These are phyloP conservation scores for Kluyveromyces marxianus DNA, from an alignment of 1,139 yeast genomes.

Conservation along the genomic window DNA sequence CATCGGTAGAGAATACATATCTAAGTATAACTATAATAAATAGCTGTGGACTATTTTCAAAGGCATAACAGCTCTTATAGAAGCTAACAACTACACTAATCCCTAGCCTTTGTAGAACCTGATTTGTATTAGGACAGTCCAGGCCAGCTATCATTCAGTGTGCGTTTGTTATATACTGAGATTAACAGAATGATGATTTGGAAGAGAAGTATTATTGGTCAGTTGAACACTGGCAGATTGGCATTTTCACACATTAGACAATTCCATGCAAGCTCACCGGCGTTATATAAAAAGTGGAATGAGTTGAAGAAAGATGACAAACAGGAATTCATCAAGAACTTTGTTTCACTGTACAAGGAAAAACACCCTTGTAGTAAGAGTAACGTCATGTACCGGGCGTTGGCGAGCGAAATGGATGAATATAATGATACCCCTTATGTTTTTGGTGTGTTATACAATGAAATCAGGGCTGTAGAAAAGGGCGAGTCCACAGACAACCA, in stretches of 20 bases:
- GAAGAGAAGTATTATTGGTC: too few relatives aligned
- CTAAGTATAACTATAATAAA: too few relatives aligned
- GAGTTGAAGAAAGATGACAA: conserved; percentile 21
- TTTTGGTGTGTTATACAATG: conserved; percentile 31
- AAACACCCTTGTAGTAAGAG: conserved; percentile 25
- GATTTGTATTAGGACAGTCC: too few relatives aligned
- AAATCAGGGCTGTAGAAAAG: conserved; percentile 20
- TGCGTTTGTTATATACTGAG: too few relatives aligned
- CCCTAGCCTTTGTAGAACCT: too few relatives aligned
- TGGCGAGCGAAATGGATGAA: conserved; percentile 32
- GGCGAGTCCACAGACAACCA: conserved; percentile 16
- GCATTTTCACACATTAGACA: background rate
- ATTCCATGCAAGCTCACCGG: background rate
- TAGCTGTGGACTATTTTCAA: too few relatives aligned
- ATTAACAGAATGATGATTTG: too few relatives aligned
- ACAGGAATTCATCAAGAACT: conserved; percentile 24
- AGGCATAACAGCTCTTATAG: too few relatives aligned
- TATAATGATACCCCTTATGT: conserved; percentile 31
- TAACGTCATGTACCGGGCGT: conserved; percentile 26
- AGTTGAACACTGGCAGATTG: too few relatives aligned
- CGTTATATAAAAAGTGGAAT: conserved; percentile 23
- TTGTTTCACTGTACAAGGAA: conserved; percentile 27
- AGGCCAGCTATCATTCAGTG: too few relatives aligned
- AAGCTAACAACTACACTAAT: too few relatives aligned
- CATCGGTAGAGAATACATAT: too few relatives aligned